Conservation (phyloP, 345 rosid genomes). For the Aegle marmelos region DNA sequence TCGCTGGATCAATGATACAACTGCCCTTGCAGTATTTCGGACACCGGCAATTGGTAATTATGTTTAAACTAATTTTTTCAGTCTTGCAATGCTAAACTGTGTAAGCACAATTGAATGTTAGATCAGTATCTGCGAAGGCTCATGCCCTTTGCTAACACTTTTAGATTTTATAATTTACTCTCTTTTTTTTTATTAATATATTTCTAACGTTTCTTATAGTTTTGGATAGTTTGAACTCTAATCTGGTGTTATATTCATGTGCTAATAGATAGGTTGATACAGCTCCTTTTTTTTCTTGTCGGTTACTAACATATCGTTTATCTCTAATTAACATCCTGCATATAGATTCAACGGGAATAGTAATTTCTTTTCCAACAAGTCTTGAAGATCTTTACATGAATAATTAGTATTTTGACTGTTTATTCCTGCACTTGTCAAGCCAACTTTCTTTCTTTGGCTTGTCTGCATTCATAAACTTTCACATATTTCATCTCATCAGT, state of each 20-base stretch:
- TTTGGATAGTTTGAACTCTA: neutral
- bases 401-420: neutral
- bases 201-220: neutral
- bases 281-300: neutral
- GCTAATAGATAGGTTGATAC: neutral
- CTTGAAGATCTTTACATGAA: neutral
- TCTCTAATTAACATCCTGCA: neutral
- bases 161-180: neutral
- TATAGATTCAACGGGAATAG: neutral
- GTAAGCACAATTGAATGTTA: neutral
- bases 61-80: neutral
- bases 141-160: neutral
- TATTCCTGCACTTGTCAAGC: neutral
- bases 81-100: neutral
- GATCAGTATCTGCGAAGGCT: neutral
- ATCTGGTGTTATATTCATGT: neutral
- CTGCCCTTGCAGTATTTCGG: constrained; percentile 84
- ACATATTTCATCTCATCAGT: neutral
- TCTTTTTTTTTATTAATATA: too few species aligned
- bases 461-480: neutral
- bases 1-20: constrained; percentile 91
- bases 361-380: neutral
- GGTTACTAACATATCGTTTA: neutral
- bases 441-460: neutral
- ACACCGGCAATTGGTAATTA: constrained; percentile 66